Base-by-base conservation (phyloP, 495 filamentous ascomycete species). In the Tricharina praecox region DNA sequence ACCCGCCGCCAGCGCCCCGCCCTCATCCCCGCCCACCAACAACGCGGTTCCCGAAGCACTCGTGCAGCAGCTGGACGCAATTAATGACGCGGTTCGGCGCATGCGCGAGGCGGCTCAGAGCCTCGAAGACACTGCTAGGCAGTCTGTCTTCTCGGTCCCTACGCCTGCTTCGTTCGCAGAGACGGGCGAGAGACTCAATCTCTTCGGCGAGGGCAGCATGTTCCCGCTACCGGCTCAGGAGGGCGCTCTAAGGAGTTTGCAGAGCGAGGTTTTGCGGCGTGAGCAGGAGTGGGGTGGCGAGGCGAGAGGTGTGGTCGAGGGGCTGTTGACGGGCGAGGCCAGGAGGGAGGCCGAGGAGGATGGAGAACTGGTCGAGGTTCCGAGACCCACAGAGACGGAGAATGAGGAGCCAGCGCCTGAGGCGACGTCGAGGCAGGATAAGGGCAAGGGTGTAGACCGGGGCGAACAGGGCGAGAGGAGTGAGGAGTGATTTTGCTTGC, bases 121-220 rank as follows among this genome's bases (percentile, higher is more conserved):
- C 19, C 40, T 43, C 21, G 21, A 43, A 18, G 40, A 11, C 11
- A 43, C 40, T 11, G 40, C 23, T 16, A 18, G 41, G 3, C 20
- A 34, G 15, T 43, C 40, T 18, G 42, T 23, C 9, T 44, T 50
- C 18, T 45, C 47, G 1, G 21, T 20, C 11, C 20, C 50, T 4
- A 37, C 56, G 19, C 45, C 50, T 3, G 19, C 24, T 0, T 18
- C 26, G 19, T 59, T 58, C 32, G 43, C 43, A 2, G 50, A 54
- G 38, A 50, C 46, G 1, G 21, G 43, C 19, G 53, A 59, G 11
- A 19, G 39, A 8, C 39, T 58, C 2, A 51, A 45, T 2, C 23
- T 59, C 2, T 59, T 59, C 39, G 56, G 56, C 11, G 43, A 51
- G n/a, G 42, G 45, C 4, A 59, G 56, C n/a, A 48, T 59, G 19